Evolutionary conservation across 2,329 filamentous ascomycete species (phyloP), one percentile per base, ranked within the genome.

Genomic region (Tothia fuscella): DNA sequence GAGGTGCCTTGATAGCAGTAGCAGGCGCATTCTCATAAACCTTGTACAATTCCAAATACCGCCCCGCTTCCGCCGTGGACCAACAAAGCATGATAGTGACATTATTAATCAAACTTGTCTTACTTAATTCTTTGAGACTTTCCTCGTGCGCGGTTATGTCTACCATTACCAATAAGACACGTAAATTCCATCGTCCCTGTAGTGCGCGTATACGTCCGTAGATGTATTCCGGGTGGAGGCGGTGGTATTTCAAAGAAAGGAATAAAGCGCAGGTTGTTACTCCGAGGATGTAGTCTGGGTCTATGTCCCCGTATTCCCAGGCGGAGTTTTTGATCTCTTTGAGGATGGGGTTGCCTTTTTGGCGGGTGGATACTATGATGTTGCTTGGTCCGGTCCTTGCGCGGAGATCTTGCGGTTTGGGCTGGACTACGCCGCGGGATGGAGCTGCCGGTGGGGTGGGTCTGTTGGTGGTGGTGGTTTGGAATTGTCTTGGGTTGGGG

Each of bases 241-340:
- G 85, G 61, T 98, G 91, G 61, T 98, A 98, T 61, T 96, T 98
- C 42, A 98, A 73, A 36, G 85, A 93, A 31, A 98, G 68, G 57
- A 96, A 98, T 4, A 98, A 71, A 1, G 85, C 88, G 54, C 89
- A 94, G 5, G 88, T 93, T 0, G 87, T 93, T 31, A 74, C 58
- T 0, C 91, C 89, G 36, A 96, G 69, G 6, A 89, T 81, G 59
- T 93, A 98, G 63, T 98, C 91, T 24, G 89, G 85, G 1, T 82
- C 80, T n/a, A 94, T 94, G 55, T 96, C 89, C 47, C 85, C 88
- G 61, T 94, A 96, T 62, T 98, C 91, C 91, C 91, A 98, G 0
- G 87, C 76, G 45, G 93, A 71, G 1, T 82, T 79, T 46, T 81
- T 80, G 52, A 98, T 75, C 60, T 80, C 77, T 41, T 84, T 82